Evolutionary conservation across 148 eudicot species (phyloP), one percentile per base, ranked within the genome.

Genomic region (Persicaria tinctoria): DNA sequence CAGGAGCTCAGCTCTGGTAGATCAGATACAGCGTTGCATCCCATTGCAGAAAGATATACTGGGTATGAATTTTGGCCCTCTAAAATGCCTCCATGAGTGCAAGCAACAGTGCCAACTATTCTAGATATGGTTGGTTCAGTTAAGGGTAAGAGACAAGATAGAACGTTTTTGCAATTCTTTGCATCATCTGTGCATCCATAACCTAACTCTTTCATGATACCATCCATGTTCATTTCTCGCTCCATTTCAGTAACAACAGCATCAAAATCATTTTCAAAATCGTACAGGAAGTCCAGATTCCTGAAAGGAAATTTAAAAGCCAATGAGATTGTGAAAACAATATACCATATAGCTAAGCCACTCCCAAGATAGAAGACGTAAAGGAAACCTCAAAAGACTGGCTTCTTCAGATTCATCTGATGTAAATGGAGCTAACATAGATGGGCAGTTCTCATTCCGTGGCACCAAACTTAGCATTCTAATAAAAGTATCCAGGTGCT

Each of bases 191-290:
- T 90, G 85, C 96, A 95, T 57, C 97, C 97, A 80, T 87, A 91
- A 63, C 98, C 98, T 74, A 95, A 78, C 83, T 95, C 98, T 57
- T 87, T 90, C 86, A 95, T 85, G 74, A 92, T 79, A 74, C 90
- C 97, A 46, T 90, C 91, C 89, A 92, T 84, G 80, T 88, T 85
- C 81, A 87, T 87, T 79, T 91, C 97, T 81, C 80, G 87, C 87
- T 93, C 98, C 89, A 92, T 89, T 84, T 95, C 97, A 79, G 93
- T 93, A 71, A 92, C 81, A 80, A 92, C 72, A 74, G 83, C 80
- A 83, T 86, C 92, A 83, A 92, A 90, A 79, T 95, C 97, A 74
- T 83, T 85, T 74, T 82, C 89, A 64, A 78, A 85, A 72, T 87
- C 98, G 51, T 78, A 76, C 38, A 89, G 75, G 77, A 80, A 64